phyloP scores from a whole-genome alignment of 306 rosid genomes.

The Prunus mume region DNA sequence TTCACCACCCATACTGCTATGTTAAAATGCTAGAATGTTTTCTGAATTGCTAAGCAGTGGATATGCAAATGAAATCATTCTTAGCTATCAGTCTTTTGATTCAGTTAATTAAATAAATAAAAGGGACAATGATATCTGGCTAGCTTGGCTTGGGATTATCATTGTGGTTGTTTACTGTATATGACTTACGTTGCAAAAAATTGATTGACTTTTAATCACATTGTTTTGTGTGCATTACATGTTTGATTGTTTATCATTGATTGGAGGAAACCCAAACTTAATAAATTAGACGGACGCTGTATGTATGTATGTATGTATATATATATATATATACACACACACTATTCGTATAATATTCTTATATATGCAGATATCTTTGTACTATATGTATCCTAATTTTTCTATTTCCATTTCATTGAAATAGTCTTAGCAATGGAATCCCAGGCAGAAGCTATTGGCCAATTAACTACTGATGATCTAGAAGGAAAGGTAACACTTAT shows the following conservation, averaged over 20 bases:
- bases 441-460: slow-evolving; percentile 96
- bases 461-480: slow-evolving; percentile 82
- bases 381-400: not conserved
- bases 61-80: not conserved
- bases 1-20: too few relatives aligned
- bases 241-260: not conserved
- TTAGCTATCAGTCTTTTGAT: not conserved
- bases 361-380: not conserved
- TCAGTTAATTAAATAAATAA: not conserved
- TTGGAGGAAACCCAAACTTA: not conserved
- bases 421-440: slow-evolving; percentile 94
- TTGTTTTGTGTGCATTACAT: not conserved
- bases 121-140: not conserved
- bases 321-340: not conserved
- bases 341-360: not conserved
- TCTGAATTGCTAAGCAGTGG: not conserved
- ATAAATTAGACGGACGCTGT: not conserved
- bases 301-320: too few relatives aligned
- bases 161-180: not conserved
- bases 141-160: not conserved
- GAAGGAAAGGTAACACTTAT: slow-evolving; percentile 69
- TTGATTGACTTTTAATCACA: not conserved
- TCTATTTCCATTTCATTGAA: slow-evolving; percentile 27
- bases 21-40: not conserved
- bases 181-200: not conserved